A percentile compares a stretch with the other conserved stretches of the same genome.
Conservation (phyloP, 139 green algal genomes). For the Axilococcus clingmanii region DNA sequence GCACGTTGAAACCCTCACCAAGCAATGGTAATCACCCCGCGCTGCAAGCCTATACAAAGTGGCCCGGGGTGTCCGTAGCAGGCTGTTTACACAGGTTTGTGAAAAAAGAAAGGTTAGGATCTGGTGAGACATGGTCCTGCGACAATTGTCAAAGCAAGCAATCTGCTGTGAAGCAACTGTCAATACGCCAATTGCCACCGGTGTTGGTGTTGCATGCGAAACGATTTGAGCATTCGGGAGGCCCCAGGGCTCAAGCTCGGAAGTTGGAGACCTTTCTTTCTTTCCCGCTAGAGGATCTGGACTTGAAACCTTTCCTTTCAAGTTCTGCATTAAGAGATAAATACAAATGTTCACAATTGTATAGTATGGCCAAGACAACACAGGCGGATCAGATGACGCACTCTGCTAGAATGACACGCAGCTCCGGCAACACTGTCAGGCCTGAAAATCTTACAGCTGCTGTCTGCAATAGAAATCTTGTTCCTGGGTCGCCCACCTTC, state of each 20-base stretch:
- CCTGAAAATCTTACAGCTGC: neutral
- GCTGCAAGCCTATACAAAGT: slow-evolving; percentile 16
- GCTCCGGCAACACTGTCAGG: neutral
- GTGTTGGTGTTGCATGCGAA: slow-evolving; percentile 86
- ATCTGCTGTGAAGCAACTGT: slow-evolving; percentile 80
- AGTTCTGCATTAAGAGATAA: neutral
- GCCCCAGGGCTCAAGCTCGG: slow-evolving; percentile 5
- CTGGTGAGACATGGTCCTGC: slow-evolving; percentile 44
- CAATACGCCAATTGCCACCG: slow-evolving; percentile 61
- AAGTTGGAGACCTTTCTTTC: slow-evolving; percentile 71
- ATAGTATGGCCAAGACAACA: slow-evolving; percentile 2
- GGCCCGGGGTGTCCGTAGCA: slow-evolving; percentile 33
- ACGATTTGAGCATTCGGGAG: slow-evolving; percentile 69
- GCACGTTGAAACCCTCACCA: neutral
- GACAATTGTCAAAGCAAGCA: slow-evolving; percentile 21
- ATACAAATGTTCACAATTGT: too few species aligned
- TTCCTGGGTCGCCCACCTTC: too few species aligned
- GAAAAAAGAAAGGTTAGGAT: slow-evolving; percentile 47
- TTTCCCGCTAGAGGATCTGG: slow-evolving; percentile 58
- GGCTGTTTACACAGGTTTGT: slow-evolving; percentile 70
- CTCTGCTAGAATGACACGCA: neutral
- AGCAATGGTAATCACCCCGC: slow-evolving; percentile 4
- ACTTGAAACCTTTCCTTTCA: slow-evolving; percentile 71
- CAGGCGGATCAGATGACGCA: neutral
- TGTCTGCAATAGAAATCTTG: neutral